phyloP scores from a whole-genome alignment of 768 basidiomycete genomes.

The Melanogaster broomeanus region DNA sequence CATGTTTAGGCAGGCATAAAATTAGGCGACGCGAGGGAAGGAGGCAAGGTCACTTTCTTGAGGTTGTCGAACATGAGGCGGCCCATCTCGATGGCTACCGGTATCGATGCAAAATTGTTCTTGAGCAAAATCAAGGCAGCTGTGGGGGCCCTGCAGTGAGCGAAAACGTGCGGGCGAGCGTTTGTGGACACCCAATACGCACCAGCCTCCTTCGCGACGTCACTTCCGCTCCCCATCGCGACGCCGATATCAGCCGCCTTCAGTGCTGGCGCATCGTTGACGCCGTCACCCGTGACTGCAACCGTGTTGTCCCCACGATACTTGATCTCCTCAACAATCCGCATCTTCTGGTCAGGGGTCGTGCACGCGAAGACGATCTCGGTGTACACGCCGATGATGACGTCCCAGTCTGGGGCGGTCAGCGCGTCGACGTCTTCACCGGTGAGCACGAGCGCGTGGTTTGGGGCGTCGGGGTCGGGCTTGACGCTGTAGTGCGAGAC shows the following conservation, averaged over 20 bases:
- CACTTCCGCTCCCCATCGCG: conserved; percentile 48
- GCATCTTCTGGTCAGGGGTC: conserved; percentile 58
- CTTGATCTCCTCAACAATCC: conserved; percentile 57
- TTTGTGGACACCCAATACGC: too few species aligned
- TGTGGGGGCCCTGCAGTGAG: too few species aligned
- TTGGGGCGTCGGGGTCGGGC: conserved; percentile 37
- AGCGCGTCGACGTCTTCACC: conserved; percentile 44
- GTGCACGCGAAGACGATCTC: conserved; percentile 59
- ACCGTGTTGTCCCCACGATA: conserved; percentile 47
- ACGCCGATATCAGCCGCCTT: conserved; percentile 59
- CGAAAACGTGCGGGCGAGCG: too few species aligned
- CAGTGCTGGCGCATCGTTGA: conserved; percentile 52
- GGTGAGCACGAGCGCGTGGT: conserved; percentile 44
- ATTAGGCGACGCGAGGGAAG: too few species aligned
- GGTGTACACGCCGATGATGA: conserved; percentile 35
- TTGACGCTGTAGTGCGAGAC: conserved; percentile 30
- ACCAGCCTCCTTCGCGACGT: conserved; percentile 57
- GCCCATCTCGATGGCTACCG: conserved; percentile 58
- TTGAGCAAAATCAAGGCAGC: conserved; percentile 52
- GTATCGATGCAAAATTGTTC: conserved; percentile 60
- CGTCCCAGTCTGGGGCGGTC: conserved; percentile 39
- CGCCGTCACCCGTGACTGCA: conserved; percentile 59
- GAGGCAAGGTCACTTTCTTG: conserved; percentile 43
- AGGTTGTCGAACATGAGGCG: conserved; percentile 61
- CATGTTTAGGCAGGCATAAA: too few species aligned